These are phyloP conservation scores for Oryza glumipatula DNA, from an alignment of 176 grass and related monocot genomes.

Conservation along the genomic window DNA sequence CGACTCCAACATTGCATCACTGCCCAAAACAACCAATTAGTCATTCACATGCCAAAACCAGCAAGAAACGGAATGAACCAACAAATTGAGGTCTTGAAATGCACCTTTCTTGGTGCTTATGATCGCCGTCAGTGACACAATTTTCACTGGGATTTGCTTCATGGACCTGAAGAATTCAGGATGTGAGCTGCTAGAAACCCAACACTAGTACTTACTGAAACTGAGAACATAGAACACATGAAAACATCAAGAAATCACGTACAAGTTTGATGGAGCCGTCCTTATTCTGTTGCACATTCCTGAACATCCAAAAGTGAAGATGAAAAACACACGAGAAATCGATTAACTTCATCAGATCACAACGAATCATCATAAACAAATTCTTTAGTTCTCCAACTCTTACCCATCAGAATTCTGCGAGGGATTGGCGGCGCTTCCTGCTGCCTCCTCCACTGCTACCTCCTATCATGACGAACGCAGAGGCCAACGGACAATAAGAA, in stretches of 20 bases:
- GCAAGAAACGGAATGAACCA: not conserved
- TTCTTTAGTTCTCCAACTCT: not conserved
- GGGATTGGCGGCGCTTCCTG: not conserved
- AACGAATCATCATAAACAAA: not conserved
- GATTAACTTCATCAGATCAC: not conserved
- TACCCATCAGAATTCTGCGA: conserved; percentile 22
- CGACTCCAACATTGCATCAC: conserved; percentile 21
- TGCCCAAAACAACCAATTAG: conserved; percentile 28
- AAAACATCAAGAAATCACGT: conserved; percentile 8
- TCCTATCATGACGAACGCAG: conserved; percentile 30
- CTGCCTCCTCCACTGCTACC: conserved; percentile 25
- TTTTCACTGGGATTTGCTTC: not conserved
- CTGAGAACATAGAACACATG: not conserved
- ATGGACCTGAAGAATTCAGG: conserved; percentile 18
- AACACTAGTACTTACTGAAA: not conserved
- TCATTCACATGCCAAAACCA: conserved; percentile 3
- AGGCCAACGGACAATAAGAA: not conserved
- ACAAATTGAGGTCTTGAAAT: not conserved
- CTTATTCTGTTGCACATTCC: conserved; percentile 32
- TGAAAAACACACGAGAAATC: not conserved
- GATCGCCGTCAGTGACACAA: not conserved
- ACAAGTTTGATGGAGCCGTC: conserved; percentile 45
- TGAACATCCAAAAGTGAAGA: conserved; percentile 5
- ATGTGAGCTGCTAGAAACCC: conserved; percentile 15
- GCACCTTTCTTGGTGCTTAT: conserved; percentile 41